Base-by-base conservation (phyloP, 345 rosid genomes). In the Bretschneidera sinensis region DNA sequence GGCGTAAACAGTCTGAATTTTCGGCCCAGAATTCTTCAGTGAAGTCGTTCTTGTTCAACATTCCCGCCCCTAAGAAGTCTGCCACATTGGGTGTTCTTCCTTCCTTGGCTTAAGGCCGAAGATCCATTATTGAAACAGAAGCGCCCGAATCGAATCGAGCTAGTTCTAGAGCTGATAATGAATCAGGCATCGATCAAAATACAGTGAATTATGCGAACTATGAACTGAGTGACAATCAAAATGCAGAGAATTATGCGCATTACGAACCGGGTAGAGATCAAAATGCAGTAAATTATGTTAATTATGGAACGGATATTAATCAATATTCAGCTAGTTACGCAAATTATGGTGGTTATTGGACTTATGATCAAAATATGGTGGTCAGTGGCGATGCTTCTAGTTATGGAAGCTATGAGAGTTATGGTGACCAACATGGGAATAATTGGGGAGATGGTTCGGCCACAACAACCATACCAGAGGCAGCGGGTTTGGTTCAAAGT, bases 11-110 rank as follows among this genome's bases (percentile, higher is more conserved):
- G 54, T 63, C 78, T 6, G 68, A 69, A 20, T 18, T 56, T 2
- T 64, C 52, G 25, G 43, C 71, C 0, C 72, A 72, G 43, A 48
- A 73, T 62, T 65, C 84, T 0, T 84, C 95, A 0, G 95, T 82
- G 15, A 81, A 43, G 31, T 86, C 95, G 1, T 87, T 91, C 69
- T 72, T 91, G 51, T 91, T 95, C 3, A 78, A 80, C 51, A 81
- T 95, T 54, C 96, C 97, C 0, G 91, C 91, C 0, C 91, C 96
- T 9, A 87, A 64, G 59, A 78, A 78, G 65, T 83, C 97, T 2
- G 68, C 81, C 45, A 51, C 92, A 1, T 79, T 85, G 21, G 97
- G 97, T 16, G 81, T 75, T 52, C 71, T 77, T 54, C 83, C 83
- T 31, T 67, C 85, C 28, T 55, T 78, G 0, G 81, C 83, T 21